Percentiles rank a stretch among this genome's conserved stretches.
Conservation (phyloP, 2,329 filamentous ascomycete genomes). For the Neobulgaria alba region DNA sequence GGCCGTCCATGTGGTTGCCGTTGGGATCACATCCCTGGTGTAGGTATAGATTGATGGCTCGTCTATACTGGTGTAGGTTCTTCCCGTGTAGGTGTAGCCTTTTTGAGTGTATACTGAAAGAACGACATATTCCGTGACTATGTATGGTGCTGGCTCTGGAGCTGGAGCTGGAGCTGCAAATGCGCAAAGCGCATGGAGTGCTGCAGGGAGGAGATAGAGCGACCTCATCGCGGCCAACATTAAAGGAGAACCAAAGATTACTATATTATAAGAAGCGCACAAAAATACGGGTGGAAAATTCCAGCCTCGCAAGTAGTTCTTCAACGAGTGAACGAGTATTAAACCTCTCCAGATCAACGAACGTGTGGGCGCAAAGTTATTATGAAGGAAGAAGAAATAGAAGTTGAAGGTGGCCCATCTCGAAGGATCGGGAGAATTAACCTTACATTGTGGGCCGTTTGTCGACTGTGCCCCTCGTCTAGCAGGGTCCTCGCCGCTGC, state of each 20-base stretch:
- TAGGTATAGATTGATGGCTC: slow-evolving; percentile 8
- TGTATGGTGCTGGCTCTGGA: no score
- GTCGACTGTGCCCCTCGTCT: no score
- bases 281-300: no score
- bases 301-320: slow-evolving; percentile 1
- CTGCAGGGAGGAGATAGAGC: slow-evolving; percentile 2
- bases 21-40: slow-evolving; percentile 4
- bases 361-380: no score
- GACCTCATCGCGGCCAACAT: slow-evolving; percentile 2
- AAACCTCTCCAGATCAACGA: slow-evolving; percentile 9
- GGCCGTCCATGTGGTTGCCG: slow-evolving; percentile 4
- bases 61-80: not conserved
- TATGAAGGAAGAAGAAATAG: no score
- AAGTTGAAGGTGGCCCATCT: no score
- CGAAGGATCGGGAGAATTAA: no score
- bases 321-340: slow-evolving; percentile 11
- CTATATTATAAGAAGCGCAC: not conserved
- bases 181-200: slow-evolving; percentile 6
- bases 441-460: no score
- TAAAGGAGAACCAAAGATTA: not conserved
- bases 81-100: slow-evolving; percentile 1
- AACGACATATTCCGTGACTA: slow-evolving; percentile 16
- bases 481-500: no score
- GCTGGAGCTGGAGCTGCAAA: no score
- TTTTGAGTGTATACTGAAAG: slow-evolving; percentile 11